Conservation (phyloP, 2,329 filamentous ascomycete genomes). For the Sphaerulina populicola region DNA sequence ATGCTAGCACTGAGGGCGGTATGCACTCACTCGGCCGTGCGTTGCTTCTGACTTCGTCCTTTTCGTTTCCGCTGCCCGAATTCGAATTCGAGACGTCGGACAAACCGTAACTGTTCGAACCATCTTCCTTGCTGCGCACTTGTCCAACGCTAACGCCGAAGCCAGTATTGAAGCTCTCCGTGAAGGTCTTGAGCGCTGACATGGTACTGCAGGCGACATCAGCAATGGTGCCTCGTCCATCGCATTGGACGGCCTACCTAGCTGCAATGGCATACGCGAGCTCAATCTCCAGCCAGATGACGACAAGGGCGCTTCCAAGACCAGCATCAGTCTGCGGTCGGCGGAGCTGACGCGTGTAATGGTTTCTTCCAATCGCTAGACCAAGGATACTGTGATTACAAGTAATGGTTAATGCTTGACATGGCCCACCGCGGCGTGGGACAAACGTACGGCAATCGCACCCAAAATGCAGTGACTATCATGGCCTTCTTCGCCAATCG, state of each 20-base stretch:
- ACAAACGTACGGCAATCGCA: constrained; percentile 31
- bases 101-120: constrained; percentile 23
- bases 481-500: constrained; percentile 28
- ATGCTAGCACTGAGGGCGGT: not conserved
- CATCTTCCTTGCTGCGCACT: constrained; percentile 25
- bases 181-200: constrained; percentile 38
- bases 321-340: constrained; percentile 27
- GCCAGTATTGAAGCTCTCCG: constrained; percentile 37
- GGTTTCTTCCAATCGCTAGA: constrained; percentile 32
- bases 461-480: constrained; percentile 34
- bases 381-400: constrained; percentile 25
- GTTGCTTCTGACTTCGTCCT: not conserved
- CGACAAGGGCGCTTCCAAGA: constrained; percentile 29
- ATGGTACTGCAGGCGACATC: constrained; percentile 30
- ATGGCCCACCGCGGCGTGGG: not conserved
- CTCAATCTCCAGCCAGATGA: constrained; percentile 35
- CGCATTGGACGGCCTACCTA: not conserved
- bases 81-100: constrained; percentile 21
- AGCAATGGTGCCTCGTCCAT: not conserved
- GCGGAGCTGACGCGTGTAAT: constrained; percentile 28
- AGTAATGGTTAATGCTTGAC: constrained; percentile 1
- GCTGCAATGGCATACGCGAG: constrained; percentile 37
- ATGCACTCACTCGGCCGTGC: not conserved
- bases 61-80: constrained; percentile 17
- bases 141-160: constrained; percentile 31